Evolutionary conservation across 148 eudicot genomes (phyloP), one percentile per base, ranked within the genome.

Genomic region (Rhododendron vialii): DNA sequence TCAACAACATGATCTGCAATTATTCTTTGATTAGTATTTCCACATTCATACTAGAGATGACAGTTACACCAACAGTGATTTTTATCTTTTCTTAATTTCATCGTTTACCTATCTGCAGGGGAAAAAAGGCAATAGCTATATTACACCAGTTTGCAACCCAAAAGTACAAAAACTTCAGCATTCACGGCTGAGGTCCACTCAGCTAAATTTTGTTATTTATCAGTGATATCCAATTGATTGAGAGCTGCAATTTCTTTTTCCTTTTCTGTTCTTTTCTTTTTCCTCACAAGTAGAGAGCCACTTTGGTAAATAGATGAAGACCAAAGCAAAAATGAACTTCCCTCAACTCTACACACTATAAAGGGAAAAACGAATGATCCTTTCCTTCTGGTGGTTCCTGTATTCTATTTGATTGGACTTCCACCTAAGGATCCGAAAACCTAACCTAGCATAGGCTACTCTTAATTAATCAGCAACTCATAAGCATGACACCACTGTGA

Each of bases 401-500:
- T 53, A 0, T 20, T 24, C 65, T 55, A 53, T 10, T 3, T 35
- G 0, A 28, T 82, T 8, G 1, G 28, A 17, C 41, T n/a, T 81
- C 0, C 22, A 50, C 65, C 26, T 2, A 28, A 81, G 50, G 59
- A 82, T 59, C 4, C 50, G 18, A 82, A 82, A 55, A 55, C 73
- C 47, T 35, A 55, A 82, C 47, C 36, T 18, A 57, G 50, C n/a
- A 20, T 65, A 59, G 73, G 33, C 17, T 59, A 30, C 41, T 10
- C 26, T 82, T 61, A 4, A 63, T 0, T 14, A 43, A 57, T 26
- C 59, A 17, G 50, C 33, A 24, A 30, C 30, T 57, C 61, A 55
- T 55, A 84, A 75, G 82, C 81, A 84, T 84, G 85, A 87, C 61
- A 35, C 43, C 30, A 36, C n/a, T 33, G 47, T 20, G 33, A 38